Percentiles rank a stretch among this genome's conserved stretches.
phyloP scores from a whole-genome alignment of 768 basidiomycete species.

The Phylloporus arenicola region DNA sequence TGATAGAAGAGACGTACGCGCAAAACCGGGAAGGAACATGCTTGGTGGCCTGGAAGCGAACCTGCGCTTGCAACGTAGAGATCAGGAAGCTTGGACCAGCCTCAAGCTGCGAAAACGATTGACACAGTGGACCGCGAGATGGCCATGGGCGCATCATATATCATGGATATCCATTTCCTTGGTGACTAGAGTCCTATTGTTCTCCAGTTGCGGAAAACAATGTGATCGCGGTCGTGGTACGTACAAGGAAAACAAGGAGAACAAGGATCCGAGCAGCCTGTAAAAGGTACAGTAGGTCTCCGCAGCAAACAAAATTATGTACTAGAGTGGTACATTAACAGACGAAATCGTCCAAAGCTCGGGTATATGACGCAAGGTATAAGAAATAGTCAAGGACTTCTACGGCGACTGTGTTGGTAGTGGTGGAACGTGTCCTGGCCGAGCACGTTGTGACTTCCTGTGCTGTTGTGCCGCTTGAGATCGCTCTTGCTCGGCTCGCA shows the following conservation, averaged over 20 bases:
- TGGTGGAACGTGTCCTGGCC: conserved; percentile 26
- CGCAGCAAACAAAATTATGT: conserved; percentile 9
- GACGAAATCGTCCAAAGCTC: background rate
- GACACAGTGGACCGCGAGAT: background rate
- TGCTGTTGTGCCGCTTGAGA: conserved; percentile 57
- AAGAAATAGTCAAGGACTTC: conserved; percentile 4
- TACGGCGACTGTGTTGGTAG: conserved; percentile 24
- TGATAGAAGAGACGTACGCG: conserved; percentile 17
- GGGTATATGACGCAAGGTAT: conserved; percentile 28
- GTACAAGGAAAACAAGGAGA: conserved; percentile 17
- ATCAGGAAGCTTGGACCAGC: conserved; percentile 24
- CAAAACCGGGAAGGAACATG: conserved; percentile 26
- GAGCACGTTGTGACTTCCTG: conserved; percentile 54
- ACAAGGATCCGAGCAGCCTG: conserved; percentile 8
- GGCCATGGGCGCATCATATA: conserved; percentile 1
- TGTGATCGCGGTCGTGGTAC: conserved; percentile 6
- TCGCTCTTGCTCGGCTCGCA: conserved; percentile 78
- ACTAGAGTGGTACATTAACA: background rate
- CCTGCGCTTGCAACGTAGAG: conserved; percentile 16
- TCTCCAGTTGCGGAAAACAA: conserved; percentile 6
- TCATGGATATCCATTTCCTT: conserved; percentile 15
- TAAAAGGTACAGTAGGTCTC: conserved; percentile 12
- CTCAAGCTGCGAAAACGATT: conserved; percentile 5
- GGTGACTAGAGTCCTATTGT: conserved; percentile 26
- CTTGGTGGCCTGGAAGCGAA: conserved; percentile 10